These are phyloP conservation scores for Aspergillus sp. DNA, from an alignment of 2,329 filamentous ascomycete genomes.

Conservation along the genomic window DNA sequence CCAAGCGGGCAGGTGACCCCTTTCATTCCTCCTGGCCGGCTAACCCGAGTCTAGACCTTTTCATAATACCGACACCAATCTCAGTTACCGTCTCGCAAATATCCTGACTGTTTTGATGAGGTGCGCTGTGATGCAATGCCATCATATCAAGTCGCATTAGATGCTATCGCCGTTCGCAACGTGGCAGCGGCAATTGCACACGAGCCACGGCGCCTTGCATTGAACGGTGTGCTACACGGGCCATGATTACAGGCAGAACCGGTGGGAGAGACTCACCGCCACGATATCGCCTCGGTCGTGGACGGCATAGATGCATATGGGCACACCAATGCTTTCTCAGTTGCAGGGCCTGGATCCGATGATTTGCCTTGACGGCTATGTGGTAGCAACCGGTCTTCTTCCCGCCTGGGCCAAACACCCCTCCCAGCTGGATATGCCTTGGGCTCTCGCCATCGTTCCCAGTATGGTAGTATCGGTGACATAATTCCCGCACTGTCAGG, in stretches of 20 bases:
- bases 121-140: neutral
- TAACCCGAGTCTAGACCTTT: conserved; percentile 5
- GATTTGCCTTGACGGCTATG: neutral
- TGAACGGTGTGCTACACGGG: conserved; percentile 4
- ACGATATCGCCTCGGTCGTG: conserved; percentile 12
- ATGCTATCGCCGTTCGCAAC: conserved; percentile 13
- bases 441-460: neutral
- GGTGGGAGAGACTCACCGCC: conserved; percentile 18
- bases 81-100: neutral
- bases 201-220: conserved; percentile 15
- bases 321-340: neutral
- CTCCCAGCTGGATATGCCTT: too few species aligned
- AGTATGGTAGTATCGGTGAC: neutral
- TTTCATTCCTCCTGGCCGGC: conserved; percentile 5
- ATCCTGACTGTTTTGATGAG: neutral
- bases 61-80: neutral
- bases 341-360: neutral
- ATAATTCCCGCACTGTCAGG: neutral
- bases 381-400: neutral
- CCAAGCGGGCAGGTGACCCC: neutral
- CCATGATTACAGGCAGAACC: conserved; percentile 7
- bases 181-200: conserved; percentile 12
- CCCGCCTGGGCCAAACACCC: neutral
- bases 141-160: neutral
- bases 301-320: neutral